These are phyloP conservation scores for Apodospora peruviana DNA, from an alignment of 495 filamentous ascomycete species.

Conservation along the genomic window DNA sequence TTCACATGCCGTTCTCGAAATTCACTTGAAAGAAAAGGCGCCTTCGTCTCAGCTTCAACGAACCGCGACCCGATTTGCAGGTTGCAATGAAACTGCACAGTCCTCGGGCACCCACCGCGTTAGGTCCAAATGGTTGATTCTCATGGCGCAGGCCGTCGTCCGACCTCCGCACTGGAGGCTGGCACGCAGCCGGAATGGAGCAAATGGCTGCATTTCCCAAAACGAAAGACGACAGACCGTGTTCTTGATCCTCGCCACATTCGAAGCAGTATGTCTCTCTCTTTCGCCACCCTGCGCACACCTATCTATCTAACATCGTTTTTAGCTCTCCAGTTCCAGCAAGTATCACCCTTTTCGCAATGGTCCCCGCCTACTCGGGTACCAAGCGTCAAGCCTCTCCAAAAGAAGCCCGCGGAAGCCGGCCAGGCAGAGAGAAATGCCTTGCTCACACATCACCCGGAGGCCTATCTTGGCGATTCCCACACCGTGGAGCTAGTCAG, in stretches of 20 bases:
- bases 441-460: slow-evolving; percentile 31
- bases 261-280: slow-evolving; percentile 16
- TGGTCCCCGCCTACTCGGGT: slow-evolving; percentile 26
- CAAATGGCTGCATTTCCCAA: too few species aligned
- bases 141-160: not conserved
- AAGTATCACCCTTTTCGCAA: slow-evolving; percentile 29
- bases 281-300: too few species aligned
- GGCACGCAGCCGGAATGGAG: too few species aligned
- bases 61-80: slow-evolving; percentile 3
- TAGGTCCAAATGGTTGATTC: slow-evolving; percentile 24
- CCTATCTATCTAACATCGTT: too few species aligned
- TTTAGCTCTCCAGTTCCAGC: slow-evolving; percentile 34
- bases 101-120: slow-evolving; percentile 4
- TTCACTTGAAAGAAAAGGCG: too few species aligned
- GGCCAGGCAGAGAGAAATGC: slow-evolving; percentile 27
- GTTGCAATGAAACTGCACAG: slow-evolving; percentile 11
- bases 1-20: too few species aligned
- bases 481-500: slow-evolving; percentile 20
- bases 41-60: too few species aligned
- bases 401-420: slow-evolving; percentile 5
- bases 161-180: too few species aligned
- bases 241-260: too few species aligned
- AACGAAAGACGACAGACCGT: too few species aligned
- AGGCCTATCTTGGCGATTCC: slow-evolving; percentile 29
- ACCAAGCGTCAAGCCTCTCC: slow-evolving; percentile 6